Conservation (phyloP, 768 basidiomycete species). For the Mrakia gelida region DNA sequence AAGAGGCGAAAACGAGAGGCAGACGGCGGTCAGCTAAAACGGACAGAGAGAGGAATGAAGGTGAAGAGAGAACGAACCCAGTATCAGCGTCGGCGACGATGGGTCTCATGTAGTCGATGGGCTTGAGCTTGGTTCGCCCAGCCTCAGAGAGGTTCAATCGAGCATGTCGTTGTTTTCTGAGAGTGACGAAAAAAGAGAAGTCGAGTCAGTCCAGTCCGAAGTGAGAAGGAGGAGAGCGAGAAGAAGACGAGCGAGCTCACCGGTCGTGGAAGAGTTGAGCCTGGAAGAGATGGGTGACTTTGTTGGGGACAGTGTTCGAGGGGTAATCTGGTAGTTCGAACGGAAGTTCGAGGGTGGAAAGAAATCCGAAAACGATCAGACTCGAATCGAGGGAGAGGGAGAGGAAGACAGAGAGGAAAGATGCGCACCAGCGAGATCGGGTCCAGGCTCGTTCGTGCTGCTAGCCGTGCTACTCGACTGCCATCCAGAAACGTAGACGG, state of each 20-base stretch:
- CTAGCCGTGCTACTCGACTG: slow-evolving; percentile 86
- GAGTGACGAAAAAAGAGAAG: neutral
- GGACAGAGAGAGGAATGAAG: neutral
- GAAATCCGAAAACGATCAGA: neutral
- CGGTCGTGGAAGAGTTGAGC: slow-evolving; percentile 99
- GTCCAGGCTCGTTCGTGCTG: slow-evolving; percentile 91
- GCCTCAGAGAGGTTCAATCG: slow-evolving; percentile 25
- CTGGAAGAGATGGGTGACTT: slow-evolving; percentile 96
- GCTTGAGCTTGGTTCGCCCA: slow-evolving; percentile 23
- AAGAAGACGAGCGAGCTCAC: slow-evolving; percentile 7
- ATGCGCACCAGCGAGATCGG: slow-evolving; percentile 80
- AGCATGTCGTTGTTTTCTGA: slow-evolving; percentile 32
- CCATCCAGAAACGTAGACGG: slow-evolving; percentile 92
- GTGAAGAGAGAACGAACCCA: slow-evolving; percentile 41
- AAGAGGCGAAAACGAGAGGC: neutral
- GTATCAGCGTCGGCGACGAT: slow-evolving; percentile 97
- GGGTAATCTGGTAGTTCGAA: slow-evolving; percentile 72
- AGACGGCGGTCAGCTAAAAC: neutral
- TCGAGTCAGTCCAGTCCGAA: neutral
- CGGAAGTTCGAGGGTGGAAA: neutral
- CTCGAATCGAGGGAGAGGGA: neutral
- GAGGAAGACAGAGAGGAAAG: neutral
- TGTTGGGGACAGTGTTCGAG: slow-evolving; percentile 96
- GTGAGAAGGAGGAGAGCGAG: too few species aligned
- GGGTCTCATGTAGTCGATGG: slow-evolving; percentile 55